Percentiles rank a stretch among this genome's conserved stretches.
Evolutionary conservation across 352 stramenopile species (phyloP).

Genomic region (Phytopythium montanum): DNA sequence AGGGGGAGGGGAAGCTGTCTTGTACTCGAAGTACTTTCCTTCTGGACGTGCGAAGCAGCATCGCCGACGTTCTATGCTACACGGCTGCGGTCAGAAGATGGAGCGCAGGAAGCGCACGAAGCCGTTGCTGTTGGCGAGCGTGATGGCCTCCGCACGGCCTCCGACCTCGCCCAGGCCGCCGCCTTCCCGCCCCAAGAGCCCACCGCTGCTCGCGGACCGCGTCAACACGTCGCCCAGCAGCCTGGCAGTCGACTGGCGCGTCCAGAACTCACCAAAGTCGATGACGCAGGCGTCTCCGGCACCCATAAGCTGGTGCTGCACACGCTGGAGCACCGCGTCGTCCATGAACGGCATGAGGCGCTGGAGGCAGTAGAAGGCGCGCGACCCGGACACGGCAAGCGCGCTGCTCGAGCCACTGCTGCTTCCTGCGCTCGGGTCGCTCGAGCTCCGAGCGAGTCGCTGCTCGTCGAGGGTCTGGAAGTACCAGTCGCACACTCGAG

Average conservation of each 20-base stretch:
- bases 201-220: not conserved
- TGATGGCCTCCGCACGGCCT: slow-evolving; percentile 4
- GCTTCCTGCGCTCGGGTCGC: not conserved
- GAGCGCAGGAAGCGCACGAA: slow-evolving; percentile 6
- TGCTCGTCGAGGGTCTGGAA: slow-evolving; percentile 16
- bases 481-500: slow-evolving; percentile 62
- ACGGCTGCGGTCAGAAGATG: slow-evolving; percentile 1
- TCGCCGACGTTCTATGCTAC: not conserved
- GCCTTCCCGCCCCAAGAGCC: not conserved
- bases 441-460: not conserved
- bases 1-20: too few relatives aligned
- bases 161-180: slow-evolving; percentile 4
- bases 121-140: slow-evolving; percentile 7
- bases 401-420: slow-evolving; percentile 12
- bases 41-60: too few relatives aligned
- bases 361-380: slow-evolving; percentile 65
- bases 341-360: slow-evolving; percentile 58
- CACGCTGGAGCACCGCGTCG: slow-evolving; percentile 41
- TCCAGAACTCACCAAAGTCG: slow-evolving; percentile 64
- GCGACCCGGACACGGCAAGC: slow-evolving; percentile 23
- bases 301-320: slow-evolving; percentile 57
- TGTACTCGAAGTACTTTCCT: too few relatives aligned
- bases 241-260: slow-evolving; percentile 11
- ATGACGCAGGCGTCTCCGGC: slow-evolving; percentile 52
- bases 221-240: slow-evolving; percentile 7